These are phyloP conservation scores for Leucocoprinus leucothites DNA, from an alignment of 768 basidiomycete genomes.

Conservation along the genomic window DNA sequence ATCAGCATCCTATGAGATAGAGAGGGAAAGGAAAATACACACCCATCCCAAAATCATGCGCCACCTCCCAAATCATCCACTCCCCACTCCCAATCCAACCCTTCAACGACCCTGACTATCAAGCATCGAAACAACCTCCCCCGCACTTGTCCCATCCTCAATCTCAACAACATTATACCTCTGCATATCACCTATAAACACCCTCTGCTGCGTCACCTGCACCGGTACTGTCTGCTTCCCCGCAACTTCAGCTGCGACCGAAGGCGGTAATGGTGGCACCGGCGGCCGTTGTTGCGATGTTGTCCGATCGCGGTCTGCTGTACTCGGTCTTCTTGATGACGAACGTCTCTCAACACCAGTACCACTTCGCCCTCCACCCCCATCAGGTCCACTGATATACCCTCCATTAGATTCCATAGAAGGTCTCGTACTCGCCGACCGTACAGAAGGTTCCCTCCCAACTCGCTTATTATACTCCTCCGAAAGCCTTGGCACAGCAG, in stretches of 20 bases:
- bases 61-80: constrained; percentile 91
- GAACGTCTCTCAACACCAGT: constrained; percentile 7
- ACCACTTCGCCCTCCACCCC: constrained; percentile 18
- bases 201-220: constrained; percentile 55
- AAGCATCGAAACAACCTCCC: constrained; percentile 67
- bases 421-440: constrained; percentile 19
- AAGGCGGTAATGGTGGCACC: constrained; percentile 14
- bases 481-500: constrained; percentile 6
- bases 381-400: constrained; percentile 22
- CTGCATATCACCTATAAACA: constrained; percentile 79
- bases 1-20: background rate
- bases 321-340: constrained; percentile 20
- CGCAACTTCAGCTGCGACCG: constrained; percentile 33
- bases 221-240: constrained; percentile 17
- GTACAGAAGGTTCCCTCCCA: background rate
- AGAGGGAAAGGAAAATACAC: constrained; percentile 20
- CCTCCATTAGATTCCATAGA: constrained; percentile 10
- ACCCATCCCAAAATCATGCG: constrained; percentile 94
- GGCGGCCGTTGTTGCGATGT: background rate
- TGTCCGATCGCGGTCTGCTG: constrained; percentile 6
- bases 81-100: constrained; percentile 56
- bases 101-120: constrained; percentile 65
- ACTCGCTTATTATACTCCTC: constrained; percentile 3
- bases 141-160: constrained; percentile 59
- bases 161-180: constrained; percentile 76